A percentile compares a stretch with the other conserved stretches of the same genome.
Evolutionary conservation across 2,329 filamentous ascomycete species (phyloP).

Genomic region (Hymenoscyphus albidus): DNA sequence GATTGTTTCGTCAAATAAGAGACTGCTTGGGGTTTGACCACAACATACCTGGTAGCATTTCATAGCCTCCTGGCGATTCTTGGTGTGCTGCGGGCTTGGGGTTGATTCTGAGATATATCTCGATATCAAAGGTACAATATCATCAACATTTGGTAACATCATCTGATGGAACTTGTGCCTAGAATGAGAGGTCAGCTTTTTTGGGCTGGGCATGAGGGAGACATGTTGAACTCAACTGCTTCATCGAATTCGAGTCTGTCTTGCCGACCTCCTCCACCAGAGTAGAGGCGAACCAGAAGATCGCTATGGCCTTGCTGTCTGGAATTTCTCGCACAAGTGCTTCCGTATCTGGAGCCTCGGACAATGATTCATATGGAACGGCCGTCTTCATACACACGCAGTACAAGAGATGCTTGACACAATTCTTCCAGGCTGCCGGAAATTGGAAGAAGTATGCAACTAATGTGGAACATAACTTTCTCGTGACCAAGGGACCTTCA

Average conservation of each 20-base stretch:
- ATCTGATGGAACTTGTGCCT: conserved; percentile 47
- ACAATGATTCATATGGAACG: conserved; percentile 46
- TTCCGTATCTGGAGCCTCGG: conserved; percentile 41
- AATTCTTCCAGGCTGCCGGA: conserved; percentile 61
- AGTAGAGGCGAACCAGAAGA: conserved; percentile 61
- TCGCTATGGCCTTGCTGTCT: conserved; percentile 49
- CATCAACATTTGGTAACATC: conserved; percentile 48
- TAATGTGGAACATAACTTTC: conserved; percentile 74
- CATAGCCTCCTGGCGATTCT: conserved; percentile 52
- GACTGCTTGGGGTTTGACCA: not conserved
- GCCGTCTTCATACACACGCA: conserved; percentile 50
- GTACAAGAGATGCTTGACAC: conserved; percentile 59
- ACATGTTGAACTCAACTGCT: conserved; percentile 43
- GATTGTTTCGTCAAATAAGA: not conserved
- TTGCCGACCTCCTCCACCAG: conserved; percentile 66
- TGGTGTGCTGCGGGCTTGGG: conserved; percentile 41
- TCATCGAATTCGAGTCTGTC: conserved; percentile 57
- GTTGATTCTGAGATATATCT: conserved; percentile 37
- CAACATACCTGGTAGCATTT: conserved; percentile 55
- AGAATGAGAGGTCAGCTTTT: not conserved
- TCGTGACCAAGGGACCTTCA: conserved; percentile 58
- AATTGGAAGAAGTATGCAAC: conserved; percentile 73
- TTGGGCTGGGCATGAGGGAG: not conserved
- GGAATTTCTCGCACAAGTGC: conserved; percentile 45
- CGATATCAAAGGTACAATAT: conserved; percentile 47